A percentile compares a stretch with the other conserved stretches of the same genome.
These are phyloP conservation scores for Ceratocystiopsis brevicomis DNA, from an alignment of 2,329 filamentous ascomycete genomes.

Conservation along the genomic window DNA sequence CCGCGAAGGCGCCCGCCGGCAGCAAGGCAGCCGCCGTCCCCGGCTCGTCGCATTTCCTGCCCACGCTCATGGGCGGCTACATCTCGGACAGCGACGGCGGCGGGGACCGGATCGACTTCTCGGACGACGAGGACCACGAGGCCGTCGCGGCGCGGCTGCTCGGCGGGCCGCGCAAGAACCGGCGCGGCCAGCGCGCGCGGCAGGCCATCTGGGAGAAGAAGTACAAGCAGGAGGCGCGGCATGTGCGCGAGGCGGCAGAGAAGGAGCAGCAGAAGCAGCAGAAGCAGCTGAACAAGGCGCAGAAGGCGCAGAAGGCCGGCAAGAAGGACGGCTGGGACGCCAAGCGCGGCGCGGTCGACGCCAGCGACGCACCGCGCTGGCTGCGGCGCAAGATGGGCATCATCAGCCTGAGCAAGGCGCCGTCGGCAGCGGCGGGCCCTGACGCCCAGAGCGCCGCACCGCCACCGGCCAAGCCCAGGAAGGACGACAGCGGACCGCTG, in stretches of 20 bases:
- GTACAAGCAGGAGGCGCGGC: conserved; percentile 51
- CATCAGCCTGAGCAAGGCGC: conserved; percentile 9
- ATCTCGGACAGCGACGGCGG: conserved; percentile 63
- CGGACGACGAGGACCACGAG: conserved; percentile 39
- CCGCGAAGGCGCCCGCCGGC: not conserved
- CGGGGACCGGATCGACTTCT: conserved; percentile 20
- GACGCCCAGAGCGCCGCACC: not conserved
- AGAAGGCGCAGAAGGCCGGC: conserved; percentile 31
- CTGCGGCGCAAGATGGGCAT: conserved; percentile 11
- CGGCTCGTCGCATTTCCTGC: conserved; percentile 43
- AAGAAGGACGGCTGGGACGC: conserved; percentile 32
- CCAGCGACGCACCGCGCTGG: conserved; percentile 26
- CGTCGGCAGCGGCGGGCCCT: conserved; percentile 4
- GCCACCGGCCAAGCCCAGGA: conserved; percentile 7
- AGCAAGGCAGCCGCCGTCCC: no score
- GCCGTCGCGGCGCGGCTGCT: conserved; percentile 28
- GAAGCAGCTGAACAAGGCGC: conserved; percentile 23
- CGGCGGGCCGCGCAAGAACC: conserved; percentile 45
- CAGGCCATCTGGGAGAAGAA: conserved; percentile 69
- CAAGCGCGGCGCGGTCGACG: conserved; percentile 33
- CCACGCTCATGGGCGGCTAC: conserved; percentile 62
- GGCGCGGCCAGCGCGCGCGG: conserved; percentile 52
- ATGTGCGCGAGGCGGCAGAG: conserved; percentile 23
- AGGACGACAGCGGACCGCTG: conserved; percentile 23
- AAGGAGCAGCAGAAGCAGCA: conserved; percentile 22